Evolutionary conservation across 371 early-diverging fungal genomes (phyloP), one percentile per base, ranked within the genome.

Genomic region (Zopfochytrium polystomum): DNA sequence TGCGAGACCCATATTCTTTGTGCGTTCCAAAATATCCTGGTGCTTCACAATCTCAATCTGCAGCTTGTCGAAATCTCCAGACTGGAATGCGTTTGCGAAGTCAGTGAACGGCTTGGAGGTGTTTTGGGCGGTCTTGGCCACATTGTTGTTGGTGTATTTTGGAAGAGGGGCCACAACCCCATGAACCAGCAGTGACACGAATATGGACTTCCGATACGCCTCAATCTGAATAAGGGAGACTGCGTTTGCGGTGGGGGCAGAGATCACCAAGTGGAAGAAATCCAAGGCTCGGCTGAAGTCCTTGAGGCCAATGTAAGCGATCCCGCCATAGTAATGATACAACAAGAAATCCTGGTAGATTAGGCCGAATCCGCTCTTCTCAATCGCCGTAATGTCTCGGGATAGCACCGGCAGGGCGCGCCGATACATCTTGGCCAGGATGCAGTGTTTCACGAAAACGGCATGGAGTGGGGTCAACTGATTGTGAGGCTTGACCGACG

Each of bases 321-420:
- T 83, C 23, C 85, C 86, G 38, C 89, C 89, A 62, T 91, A 89
- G 70, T 90, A 92, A 55, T 86, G 80, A 72, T 90, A 89, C 30
- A 85, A 76, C 35, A 90, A 68, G 67, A 84, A 85, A 52, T 81
- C 80, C 47, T 80, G 79, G 60, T 81, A 74, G 1, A 62, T 58
- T 7, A 81, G 49, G 60, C 71, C 52, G 44, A 1, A 13, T 26
- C 45, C 33, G 13, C 80, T 71, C 31, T 87, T 78, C 35, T 87
- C 72, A 27, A 78, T 72, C 13, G 80, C 32, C 73, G 58, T 27
- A 54, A 89, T 83, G 52, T 85, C 85, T 20, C 51, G 56, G 47
- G 82, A 70, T 13, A 91, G 60, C 26, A 88, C 67, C 3, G 74
- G 70, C 5, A 83, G 66, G 22, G 85, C 85, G 51, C 70, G 78